Base-by-base conservation (phyloP, 345 rosid genomes). In the Turritis glabra region DNA sequence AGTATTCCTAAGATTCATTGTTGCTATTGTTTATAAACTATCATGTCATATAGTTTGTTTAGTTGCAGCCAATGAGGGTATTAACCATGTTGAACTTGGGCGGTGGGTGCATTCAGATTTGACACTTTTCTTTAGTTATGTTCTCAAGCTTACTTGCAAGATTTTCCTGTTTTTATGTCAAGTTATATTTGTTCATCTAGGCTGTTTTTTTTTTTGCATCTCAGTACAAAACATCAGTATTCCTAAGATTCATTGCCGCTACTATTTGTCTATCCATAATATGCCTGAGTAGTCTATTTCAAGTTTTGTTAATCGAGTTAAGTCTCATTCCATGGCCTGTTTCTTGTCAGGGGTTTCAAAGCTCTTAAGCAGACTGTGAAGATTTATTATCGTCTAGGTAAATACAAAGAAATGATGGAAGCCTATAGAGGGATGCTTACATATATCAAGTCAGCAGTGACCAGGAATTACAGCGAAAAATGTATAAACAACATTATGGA, bases 401-500 rank as follows among this genome's bases (percentile, higher is more conserved):
- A 79, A 82, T 88, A 87, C 73, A 87, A 88, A 82, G 98, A 92
- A 56, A 92, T 90, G 99, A 96, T 92, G 95, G 97, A 87, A 44
- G 91, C 97, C 15, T 96, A 92, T 50, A 83, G 90, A 74, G 95
- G 85, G 82, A 96, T 96, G 99, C 82, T 96, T 44, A 90, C 98
- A 2, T 96, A 96, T 62, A 96, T 96, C 77, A 92, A 89, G 79
- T 92, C 99, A 43, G 98, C 98, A 25, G 99, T 96, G 69, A 96
- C 99, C 4, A 80, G 98, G 41, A 92, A 96, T 64, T 90, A 92
- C 83, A 96, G 99, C 59, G 99, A 96, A 80, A 96, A 96, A 80
- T 96, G 99, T 73, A 89, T 96, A 83, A 96, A 96, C 82, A 96
- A 88, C 60, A 92, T 96, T 52, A 96, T 96, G 99, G 99, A 96